Evolutionary conservation across 805 yeast genomes (phyloP).

Genomic region (Diddensiella santjacobensis): DNA sequence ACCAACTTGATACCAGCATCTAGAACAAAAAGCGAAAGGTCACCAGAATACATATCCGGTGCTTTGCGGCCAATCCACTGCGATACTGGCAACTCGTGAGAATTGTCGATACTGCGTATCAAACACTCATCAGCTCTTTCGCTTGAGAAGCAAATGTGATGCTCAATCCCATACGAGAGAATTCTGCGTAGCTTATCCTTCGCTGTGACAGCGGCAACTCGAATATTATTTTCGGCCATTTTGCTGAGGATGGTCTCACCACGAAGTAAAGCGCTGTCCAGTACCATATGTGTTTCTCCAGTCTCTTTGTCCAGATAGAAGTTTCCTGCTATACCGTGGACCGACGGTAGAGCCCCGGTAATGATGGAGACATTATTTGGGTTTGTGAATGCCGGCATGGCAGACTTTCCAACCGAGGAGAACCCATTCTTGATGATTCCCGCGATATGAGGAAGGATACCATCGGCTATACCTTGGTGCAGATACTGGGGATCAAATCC

Average conservation of each 20-base stretch:
- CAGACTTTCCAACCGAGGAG: slow-evolving; percentile 4
- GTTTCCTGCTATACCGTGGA: slow-evolving; percentile 8
- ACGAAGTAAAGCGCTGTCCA: slow-evolving; percentile 3
- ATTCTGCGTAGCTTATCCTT: slow-evolving; percentile 9
- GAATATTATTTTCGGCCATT: not conserved
- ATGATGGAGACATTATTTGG: slow-evolving; percentile 11
- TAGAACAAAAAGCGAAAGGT: slow-evolving; percentile 6
- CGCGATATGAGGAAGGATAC: slow-evolving; percentile 5
- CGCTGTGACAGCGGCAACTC: slow-evolving; percentile 9
- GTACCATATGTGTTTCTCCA: slow-evolving; percentile 10
- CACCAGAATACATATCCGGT: slow-evolving; percentile 10
- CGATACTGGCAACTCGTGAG: not conserved
- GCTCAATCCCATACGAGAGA: slow-evolving; percentile 3
- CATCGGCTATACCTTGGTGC: slow-evolving; percentile 4
- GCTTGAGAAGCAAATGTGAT: slow-evolving; percentile 8
- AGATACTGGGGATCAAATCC: slow-evolving; percentile 13
- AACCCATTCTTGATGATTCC: not conserved
- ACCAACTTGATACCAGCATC: slow-evolving; percentile 9
- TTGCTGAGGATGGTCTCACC: slow-evolving; percentile 8
- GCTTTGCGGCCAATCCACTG: slow-evolving; percentile 5
- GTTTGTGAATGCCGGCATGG: slow-evolving; percentile 11
- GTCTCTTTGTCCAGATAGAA: slow-evolving; percentile 5
- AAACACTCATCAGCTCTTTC: slow-evolving; percentile 9
- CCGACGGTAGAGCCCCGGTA: slow-evolving; percentile 6
- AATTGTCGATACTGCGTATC: slow-evolving; percentile 2